Conservation (phyloP, 352 stramenopile genomes). For the Globisporangium splendens region DNA sequence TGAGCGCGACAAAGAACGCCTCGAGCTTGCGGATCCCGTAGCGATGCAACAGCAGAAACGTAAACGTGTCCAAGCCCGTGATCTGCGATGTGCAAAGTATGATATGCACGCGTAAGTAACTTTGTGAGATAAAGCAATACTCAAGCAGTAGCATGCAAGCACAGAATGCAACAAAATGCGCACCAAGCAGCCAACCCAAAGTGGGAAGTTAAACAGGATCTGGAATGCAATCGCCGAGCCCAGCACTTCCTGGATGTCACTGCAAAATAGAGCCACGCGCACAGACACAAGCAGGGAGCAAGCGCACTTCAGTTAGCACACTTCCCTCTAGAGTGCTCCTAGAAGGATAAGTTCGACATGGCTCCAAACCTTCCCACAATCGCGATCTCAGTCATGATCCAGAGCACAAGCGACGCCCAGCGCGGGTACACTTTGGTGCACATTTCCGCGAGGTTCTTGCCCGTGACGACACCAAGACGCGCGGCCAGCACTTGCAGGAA, state of each 20-base stretch:
- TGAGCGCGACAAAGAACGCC: slow-evolving; percentile 90
- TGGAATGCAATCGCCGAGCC: slow-evolving; percentile 91
- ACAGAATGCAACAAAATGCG: not conserved
- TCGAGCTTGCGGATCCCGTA: slow-evolving; percentile 94
- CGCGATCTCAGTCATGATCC: slow-evolving; percentile 92
- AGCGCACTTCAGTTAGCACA: too few relatives aligned
- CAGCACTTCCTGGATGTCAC: slow-evolving; percentile 91
- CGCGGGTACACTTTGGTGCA: slow-evolving; percentile 79
- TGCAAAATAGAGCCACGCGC: slow-evolving; percentile 21
- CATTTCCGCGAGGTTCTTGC: slow-evolving; percentile 89
- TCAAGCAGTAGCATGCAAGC: not conserved
- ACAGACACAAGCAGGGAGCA: not conserved
- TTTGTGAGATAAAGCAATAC: too few relatives aligned
- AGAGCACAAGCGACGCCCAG: slow-evolving; percentile 74
- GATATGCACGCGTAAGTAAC: slow-evolving; percentile 1
- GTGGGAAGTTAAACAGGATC: slow-evolving; percentile 85
- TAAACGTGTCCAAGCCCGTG: slow-evolving; percentile 90
- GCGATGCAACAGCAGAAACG: slow-evolving; percentile 91
- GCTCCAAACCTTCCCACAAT: slow-evolving; percentile 54
- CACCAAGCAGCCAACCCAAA: slow-evolving; percentile 88
- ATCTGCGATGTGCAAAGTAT: slow-evolving; percentile 24
- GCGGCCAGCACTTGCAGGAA: slow-evolving; percentile 93
- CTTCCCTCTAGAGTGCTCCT: too few relatives aligned
- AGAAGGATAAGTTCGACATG: not conserved
- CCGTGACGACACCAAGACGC: slow-evolving; percentile 89